Base-by-base conservation (phyloP, 202 grass and related monocot genomes). In the Dendrocalamus latiflorus region DNA sequence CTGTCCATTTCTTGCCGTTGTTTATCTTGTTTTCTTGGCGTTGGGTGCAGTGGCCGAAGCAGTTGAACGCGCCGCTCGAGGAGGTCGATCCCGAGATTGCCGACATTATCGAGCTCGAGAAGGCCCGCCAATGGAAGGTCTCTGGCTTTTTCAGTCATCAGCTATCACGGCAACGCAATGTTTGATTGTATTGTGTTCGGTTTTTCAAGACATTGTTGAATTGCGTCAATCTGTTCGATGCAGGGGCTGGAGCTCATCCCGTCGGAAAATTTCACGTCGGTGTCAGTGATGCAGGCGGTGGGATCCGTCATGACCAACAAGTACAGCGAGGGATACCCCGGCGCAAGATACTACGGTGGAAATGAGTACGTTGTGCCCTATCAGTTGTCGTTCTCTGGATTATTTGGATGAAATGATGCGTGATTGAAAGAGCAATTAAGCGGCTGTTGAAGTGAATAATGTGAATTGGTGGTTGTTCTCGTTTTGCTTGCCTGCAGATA, bases 231-330 rank as follows among this genome's bases (percentile, higher is more conserved):
- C 21, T 15, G 50, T 79, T 55, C 72, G 62, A 65, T 91, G 72
- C 83, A 99, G 97, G 97, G 97, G 24, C 81, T 99, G 57, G 97
- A 99, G 88, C 91, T 99, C 83, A 99, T 99, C 71, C 97, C 97
- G 53, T 99, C 97, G 2, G 97, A 99, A 81, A 99, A 99, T 48
- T 99, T 99, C 78, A 99, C 97, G 44, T 96, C 97, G 6, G 17
- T 89, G 38, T 96, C 97, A 37, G 97, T 99, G 86, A 99, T 99
- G 97, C 93, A 99, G 86, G 93, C 91, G 8, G 97, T 99, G 36
- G 97, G 97, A 53, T 99, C 97, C 18, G 73, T 99, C 87, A 99
- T 99, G 97, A 99, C 97, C 24, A 99, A 99, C 80, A 99, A 99
- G 84, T 96, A 99, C 81, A 99, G 97, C 66, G 97, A 99, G 70